Percentiles rank a stretch among this genome's conserved stretches.
Conservation (phyloP, 768 basidiomycete species). For the Lactarius sp. region DNA sequence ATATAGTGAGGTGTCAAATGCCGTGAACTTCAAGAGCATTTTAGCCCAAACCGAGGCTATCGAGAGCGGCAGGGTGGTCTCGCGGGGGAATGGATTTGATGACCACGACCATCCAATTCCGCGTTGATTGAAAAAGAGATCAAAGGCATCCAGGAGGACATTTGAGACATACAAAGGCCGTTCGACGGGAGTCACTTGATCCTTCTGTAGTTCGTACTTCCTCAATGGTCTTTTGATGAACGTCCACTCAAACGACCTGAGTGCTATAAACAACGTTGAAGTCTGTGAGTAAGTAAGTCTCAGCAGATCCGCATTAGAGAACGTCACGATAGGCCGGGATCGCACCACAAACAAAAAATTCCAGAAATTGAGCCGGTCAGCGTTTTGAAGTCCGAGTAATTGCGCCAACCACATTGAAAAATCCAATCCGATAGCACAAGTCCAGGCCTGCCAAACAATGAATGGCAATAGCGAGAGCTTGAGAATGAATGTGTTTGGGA, state of each 20-base stretch:
- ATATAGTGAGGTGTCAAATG: constrained; percentile 3
- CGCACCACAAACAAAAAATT: constrained; percentile 10
- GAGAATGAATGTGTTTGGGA: constrained; percentile 6
- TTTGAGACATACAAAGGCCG: constrained; percentile 4
- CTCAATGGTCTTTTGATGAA: constrained; percentile 6
- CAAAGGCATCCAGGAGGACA: constrained; percentile 15
- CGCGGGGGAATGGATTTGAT: constrained; percentile 2
- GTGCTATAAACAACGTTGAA: background rate
- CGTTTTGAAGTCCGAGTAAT: background rate
- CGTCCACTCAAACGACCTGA: constrained; percentile 15
- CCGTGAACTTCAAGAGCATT: background rate
- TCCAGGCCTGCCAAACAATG: constrained; percentile 4
- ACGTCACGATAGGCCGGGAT: background rate
- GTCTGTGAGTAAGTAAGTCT: background rate
- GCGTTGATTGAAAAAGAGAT: constrained; percentile 18
- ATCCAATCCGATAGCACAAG: constrained; percentile 2
- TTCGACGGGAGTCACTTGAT: background rate
- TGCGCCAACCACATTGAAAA: background rate
- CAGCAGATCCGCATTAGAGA: background rate
- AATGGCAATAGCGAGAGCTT: constrained; percentile 9
- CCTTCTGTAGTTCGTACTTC: background rate
- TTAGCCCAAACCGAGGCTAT: background rate
- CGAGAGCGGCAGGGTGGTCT: background rate
- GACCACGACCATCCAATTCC: constrained; percentile 23
- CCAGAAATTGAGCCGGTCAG: constrained; percentile 1